Percentiles rank a stretch among this genome's conserved stretches.
Evolutionary conservation across 805 yeast species (phyloP).

Genomic region (Naumovozyma baii): DNA sequence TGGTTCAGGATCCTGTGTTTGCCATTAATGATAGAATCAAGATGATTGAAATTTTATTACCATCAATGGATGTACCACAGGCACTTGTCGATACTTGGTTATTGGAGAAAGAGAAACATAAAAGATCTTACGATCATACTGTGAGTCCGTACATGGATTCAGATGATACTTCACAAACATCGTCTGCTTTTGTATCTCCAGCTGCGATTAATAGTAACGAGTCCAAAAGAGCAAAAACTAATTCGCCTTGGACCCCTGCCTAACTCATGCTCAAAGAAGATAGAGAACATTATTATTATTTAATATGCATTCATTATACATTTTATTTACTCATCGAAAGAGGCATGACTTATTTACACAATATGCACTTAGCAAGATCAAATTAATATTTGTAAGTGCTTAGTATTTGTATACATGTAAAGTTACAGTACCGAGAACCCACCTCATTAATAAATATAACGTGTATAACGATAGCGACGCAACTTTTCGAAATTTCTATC

Average conservation of each 20-base stretch:
- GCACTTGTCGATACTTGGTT: slow-evolving; percentile 22
- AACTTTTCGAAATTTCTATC: slow-evolving; percentile 26
- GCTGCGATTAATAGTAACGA: neutral
- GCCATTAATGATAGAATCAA: slow-evolving; percentile 37
- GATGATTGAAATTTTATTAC: slow-evolving; percentile 48
- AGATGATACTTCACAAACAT: slow-evolving; percentile 2
- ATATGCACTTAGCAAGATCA: no score
- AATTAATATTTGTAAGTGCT: no score
- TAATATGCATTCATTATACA: no score
- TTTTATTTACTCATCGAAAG: no score
- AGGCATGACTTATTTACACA: no score
- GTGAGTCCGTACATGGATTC: neutral
- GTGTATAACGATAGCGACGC: slow-evolving; percentile 6
- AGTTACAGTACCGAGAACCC: no score
- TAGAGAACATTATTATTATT: no score
- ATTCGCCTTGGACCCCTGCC: neutral
- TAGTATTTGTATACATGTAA: no score
- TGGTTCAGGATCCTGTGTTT: slow-evolving; percentile 35
- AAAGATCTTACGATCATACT: slow-evolving; percentile 4
- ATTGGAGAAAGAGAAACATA: slow-evolving; percentile 16
- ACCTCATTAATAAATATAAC: no score
- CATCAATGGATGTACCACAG: slow-evolving; percentile 50
- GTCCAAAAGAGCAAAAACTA: neutral
- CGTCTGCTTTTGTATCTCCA: slow-evolving; percentile 1
- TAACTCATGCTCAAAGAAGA: no score